Evolutionary conservation across 169 alveolate genomes (phyloP), one percentile per base, ranked within the genome.

Genomic region (Cryptosporidium xiaoi): DNA sequence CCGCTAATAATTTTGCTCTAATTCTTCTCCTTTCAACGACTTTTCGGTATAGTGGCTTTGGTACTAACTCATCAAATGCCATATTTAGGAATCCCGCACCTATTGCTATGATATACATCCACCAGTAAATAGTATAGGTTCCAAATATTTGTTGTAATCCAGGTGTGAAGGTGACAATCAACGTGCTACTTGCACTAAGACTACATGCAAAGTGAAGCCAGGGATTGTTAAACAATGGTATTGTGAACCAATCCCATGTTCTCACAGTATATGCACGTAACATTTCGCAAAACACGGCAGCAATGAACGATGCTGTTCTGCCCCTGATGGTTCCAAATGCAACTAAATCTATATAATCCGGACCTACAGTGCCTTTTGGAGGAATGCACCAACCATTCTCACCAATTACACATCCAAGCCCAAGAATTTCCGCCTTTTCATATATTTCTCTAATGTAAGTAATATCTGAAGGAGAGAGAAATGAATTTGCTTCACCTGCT

Each of bases 261-360:
- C 98, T 92, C 36, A 95, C 98, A n/a, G 98, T 95, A 84, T 95
- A 95, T 8, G 97, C 98, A 51, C 98, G 90, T 48, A 95, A 93
- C 96, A 95, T 95, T 71, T 95, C 98, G 68, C 97, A 93, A 94
- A 96, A 95, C 36, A 95, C 97, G 24, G 96, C 98, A 4, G 97
- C 91, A 66, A 95, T 91, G 91, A 95, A 95, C 18, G 97, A 93
- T 53, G 95, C 92, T 4, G 98, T 95, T 55, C 98, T 85, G 51
- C 95, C 98, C 82, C 93, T 92, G 48, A 83, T 91, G 13, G 97
- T 83, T 27, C 96, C 96, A 40, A 95, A 71, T 15, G 96, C 94
- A 50, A 95, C 92, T 50, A 94, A 91, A 58, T 92, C 95, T 84
- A 60, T 83, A 87, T 82, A 94, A 44, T 92, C 94, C 29, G 58